Conservation (phyloP, 2,329 filamentous ascomycete genomes). For the Aspergillus sp. region DNA sequence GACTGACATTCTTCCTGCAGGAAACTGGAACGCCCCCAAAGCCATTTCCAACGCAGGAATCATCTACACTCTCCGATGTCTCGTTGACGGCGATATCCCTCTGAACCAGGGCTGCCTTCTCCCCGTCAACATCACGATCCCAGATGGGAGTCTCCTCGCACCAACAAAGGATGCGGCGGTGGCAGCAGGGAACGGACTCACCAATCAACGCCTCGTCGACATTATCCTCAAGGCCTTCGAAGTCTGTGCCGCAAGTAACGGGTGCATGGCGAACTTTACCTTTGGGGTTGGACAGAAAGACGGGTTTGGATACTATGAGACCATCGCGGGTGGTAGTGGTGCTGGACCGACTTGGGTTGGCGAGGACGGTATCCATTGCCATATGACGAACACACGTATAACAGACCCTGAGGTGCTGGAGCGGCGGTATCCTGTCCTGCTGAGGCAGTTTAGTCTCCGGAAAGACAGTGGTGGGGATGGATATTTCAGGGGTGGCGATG, state of each 20-base stretch:
- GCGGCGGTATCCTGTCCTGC: conserved; percentile 72
- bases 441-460: conserved; percentile 70
- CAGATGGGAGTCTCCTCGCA: conserved; percentile 68
- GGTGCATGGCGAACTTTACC: conserved; percentile 81
- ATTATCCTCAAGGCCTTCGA: conserved; percentile 78
- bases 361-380: conserved; percentile 73
- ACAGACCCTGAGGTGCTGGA: conserved; percentile 83
- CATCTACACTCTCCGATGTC: conserved; percentile 78
- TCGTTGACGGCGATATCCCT: conserved; percentile 79
- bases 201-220: conserved; percentile 76
- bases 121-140: conserved; percentile 71
- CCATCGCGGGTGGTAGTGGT: conserved; percentile 77
- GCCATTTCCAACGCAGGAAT: conserved; percentile 82
- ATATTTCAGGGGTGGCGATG: background rate
- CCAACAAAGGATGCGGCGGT: conserved; percentile 77
- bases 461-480: conserved; percentile 65
- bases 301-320: conserved; percentile 86
- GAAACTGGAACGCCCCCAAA: conserved; percentile 75
- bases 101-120: conserved; percentile 82
- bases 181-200: conserved; percentile 80
- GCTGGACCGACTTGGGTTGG: conserved; percentile 76
- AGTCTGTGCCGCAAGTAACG: conserved; percentile 75
- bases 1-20: too few relatives aligned
- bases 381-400: conserved; percentile 88
- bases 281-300: conserved; percentile 71